Evolutionary conservation across 495 filamentous ascomycete species (phyloP).

Genomic region (Xylaria venustula): DNA sequence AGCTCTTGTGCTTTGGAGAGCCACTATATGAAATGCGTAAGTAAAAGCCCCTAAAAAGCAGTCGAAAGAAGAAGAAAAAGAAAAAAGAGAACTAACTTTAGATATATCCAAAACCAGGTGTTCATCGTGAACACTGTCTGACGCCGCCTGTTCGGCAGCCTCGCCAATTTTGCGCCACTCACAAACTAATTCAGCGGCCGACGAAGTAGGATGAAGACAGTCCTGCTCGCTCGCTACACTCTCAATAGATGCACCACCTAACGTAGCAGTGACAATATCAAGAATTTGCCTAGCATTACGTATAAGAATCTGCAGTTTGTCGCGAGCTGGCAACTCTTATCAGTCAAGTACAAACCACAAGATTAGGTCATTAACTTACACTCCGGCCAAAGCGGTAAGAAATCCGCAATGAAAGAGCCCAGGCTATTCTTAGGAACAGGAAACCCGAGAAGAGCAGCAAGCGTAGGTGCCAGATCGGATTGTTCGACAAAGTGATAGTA

Average conservation of each 20-base stretch:
- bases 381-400: conserved; percentile 72
- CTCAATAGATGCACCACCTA: conserved; percentile 57
- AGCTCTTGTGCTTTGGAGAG: conserved; percentile 64
- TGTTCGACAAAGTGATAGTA: conserved; percentile 87
- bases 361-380: conserved; percentile 40
- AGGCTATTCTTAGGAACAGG: conserved; percentile 91
- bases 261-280: conserved; percentile 68
- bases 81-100: conserved; percentile 20
- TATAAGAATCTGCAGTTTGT: conserved; percentile 64
- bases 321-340: conserved; percentile 37
- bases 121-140: conserved; percentile 14
- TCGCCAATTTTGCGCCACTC: conserved; percentile 52
- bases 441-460: conserved; percentile 84
- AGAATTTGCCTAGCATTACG: conserved; percentile 79
- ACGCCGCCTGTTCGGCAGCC: conserved; percentile 16
- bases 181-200: conserved; percentile 63
- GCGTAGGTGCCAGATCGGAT: conserved; percentile 85
- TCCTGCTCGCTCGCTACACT: conserved; percentile 25
- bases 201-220: conserved; percentile 45
- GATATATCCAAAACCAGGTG: conserved; percentile 27
- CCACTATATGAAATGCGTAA: conserved; percentile 47
- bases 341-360: conserved; percentile 9
- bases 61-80: neutral
- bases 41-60: conserved; percentile 12
- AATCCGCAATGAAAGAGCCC: conserved; percentile 78